Percentiles rank a stretch among this genome's conserved stretches.
Conservation (phyloP, 169 alveolate genomes). For the Plasmodium vivax region DNA sequence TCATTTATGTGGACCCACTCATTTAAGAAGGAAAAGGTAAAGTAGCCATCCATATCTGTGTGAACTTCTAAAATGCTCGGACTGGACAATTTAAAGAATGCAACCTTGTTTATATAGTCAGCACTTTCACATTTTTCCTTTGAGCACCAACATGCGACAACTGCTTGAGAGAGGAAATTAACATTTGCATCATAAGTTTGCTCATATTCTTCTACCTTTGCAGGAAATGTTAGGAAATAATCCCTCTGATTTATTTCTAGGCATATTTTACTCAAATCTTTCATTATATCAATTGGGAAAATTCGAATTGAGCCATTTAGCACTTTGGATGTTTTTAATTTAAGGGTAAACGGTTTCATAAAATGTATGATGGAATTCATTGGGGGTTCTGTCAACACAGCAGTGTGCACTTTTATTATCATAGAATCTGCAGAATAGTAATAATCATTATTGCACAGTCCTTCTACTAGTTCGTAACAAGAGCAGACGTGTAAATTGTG, state of each 20-base stretch:
- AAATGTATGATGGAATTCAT: conserved; percentile 36
- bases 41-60: conserved; percentile 42
- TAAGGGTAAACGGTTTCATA: conserved; percentile 34
- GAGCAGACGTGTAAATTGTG: conserved; percentile 36
- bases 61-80: conserved; percentile 48
- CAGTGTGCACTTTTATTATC: conserved; percentile 48
- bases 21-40: conserved; percentile 42
- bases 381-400: conserved; percentile 25
- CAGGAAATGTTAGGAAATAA: background rate
- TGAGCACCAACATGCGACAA: conserved; percentile 64
- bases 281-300: conserved; percentile 61
- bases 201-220: conserved; percentile 17
- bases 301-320: conserved; percentile 30
- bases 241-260: conserved; percentile 44
- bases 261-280: conserved; percentile 53
- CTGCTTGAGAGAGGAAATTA: conserved; percentile 45
- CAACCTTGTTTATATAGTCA: conserved; percentile 71
- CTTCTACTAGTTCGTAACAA: conserved; percentile 52
- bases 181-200: conserved; percentile 26
- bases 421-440: conserved; percentile 5
- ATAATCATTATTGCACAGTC: conserved; percentile 10
- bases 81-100: conserved; percentile 25
- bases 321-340: conserved; percentile 45
- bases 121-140: conserved; percentile 20
- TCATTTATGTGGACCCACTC: conserved; percentile 45